Base-by-base conservation (phyloP, 441 rosid species). In the Populus tomentosa region DNA sequence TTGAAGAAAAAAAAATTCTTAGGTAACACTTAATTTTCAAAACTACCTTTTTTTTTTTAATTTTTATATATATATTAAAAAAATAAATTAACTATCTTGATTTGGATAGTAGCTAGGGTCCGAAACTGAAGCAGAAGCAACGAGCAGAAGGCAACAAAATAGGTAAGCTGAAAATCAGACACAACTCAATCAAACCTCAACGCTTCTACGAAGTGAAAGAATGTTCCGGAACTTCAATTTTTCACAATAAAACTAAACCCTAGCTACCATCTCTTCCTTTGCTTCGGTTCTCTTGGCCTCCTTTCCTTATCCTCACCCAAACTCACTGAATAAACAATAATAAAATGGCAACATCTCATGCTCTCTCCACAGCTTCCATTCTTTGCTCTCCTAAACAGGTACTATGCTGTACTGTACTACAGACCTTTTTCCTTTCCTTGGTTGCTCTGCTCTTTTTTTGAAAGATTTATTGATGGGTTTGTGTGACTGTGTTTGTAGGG, bases 361-460 rank as follows among this genome's bases (percentile, higher is more conserved):
- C 97, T 67, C 83, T 94, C 59, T 88, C 89, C 32, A 88, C 93
- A 0, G 90, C 94, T 26, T 92, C 94, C 69, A 82, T 91, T 36
- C 80, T 94, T 81, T 88, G 93, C 87, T 86, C 92, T 74, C 88
- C 95, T 66, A 89, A 84, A 72, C 97, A 91, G 95, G 98, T 92
- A 67, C 20, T 50, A 46, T 46, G 5, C 56, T 46, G 18, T 50
- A 50, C 56, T 50, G 56, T 1, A 14, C 56, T 14, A 50, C 56
- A 14, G 56, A 14, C 56, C 56, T 5, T 56, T 33, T 21, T n/a
- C 56, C 16, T 50, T 50, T 50, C 56, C 38, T 35, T 35, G 6
- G 38, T 7, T 35, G 38, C 7, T 5, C 38, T 35, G 38, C 38
- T 7, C 8, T 35, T 35, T 6, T 35, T 35, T 7, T 35, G 7